phyloP scores from a whole-genome alignment of 805 yeast genomes.

The Wickerhamomyces subpelliculosus region DNA sequence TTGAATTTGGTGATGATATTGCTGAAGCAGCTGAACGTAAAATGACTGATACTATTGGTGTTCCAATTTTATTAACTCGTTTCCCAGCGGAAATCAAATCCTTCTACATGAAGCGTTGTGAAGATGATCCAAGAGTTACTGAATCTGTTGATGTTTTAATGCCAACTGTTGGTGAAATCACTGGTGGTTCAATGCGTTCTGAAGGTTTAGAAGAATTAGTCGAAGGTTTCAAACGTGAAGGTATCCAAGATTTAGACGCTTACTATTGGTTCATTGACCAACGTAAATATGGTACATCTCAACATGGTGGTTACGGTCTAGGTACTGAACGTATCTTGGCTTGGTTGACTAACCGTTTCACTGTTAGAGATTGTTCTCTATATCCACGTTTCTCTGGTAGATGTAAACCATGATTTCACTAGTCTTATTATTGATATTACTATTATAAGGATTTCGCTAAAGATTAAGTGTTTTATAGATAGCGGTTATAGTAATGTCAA shows the following conservation, averaged over 20 bases:
- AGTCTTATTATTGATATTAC: no score
- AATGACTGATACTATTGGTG: slow-evolving; percentile 93
- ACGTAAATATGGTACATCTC: slow-evolving; percentile 95
- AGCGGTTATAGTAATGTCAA: no score
- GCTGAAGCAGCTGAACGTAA: slow-evolving; percentile 99
- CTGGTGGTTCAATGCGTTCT: slow-evolving; percentile 99
- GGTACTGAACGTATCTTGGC: slow-evolving; percentile 98
- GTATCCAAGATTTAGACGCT: slow-evolving; percentile 59
- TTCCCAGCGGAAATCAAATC: slow-evolving; percentile 98
- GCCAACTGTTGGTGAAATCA: slow-evolving; percentile 99
- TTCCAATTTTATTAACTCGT: slow-evolving; percentile 83
- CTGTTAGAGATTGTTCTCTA: slow-evolving; percentile 96
- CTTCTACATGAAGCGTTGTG: slow-evolving; percentile 93
- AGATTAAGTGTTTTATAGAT: no score
- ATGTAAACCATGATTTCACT: slow-evolving; percentile 70
- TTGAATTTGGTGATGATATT: slow-evolving; percentile 97
- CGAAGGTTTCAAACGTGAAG: slow-evolving; percentile 91
- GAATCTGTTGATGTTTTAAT: slow-evolving; percentile 97
- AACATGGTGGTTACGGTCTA: slow-evolving; percentile 98
- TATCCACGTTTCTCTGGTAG: slow-evolving; percentile 98
- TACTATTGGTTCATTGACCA: slow-evolving; percentile 97
- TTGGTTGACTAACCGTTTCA: slow-evolving; percentile 95
- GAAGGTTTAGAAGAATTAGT: slow-evolving; percentile 71
- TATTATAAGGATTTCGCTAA: no score
- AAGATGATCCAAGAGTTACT: slow-evolving; percentile 88